Evolutionary conservation across 2,329 filamentous ascomycete genomes (phyloP).

Genomic region (Phoma sp.): DNA sequence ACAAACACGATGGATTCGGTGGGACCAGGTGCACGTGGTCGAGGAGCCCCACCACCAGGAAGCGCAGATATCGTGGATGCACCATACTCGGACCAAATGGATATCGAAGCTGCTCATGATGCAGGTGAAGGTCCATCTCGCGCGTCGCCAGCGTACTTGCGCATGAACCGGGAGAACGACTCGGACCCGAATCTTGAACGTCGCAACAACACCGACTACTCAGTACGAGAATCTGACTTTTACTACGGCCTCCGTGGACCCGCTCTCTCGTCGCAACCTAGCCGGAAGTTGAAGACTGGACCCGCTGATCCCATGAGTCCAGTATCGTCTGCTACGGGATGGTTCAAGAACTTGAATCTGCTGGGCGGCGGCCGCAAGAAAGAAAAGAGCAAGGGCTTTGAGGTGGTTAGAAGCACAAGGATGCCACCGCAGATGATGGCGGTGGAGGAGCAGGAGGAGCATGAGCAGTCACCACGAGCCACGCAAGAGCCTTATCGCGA

Average conservation of each 20-base stretch:
- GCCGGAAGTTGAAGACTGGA: slow-evolving; percentile 87
- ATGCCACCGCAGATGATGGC: slow-evolving; percentile 78
- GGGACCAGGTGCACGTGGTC: slow-evolving; percentile 55
- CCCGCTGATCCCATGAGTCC: slow-evolving; percentile 94
- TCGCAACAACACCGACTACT: slow-evolving; percentile 78
- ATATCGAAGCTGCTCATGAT: slow-evolving; percentile 41
- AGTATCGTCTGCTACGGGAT: slow-evolving; percentile 86
- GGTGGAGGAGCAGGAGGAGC: slow-evolving; percentile 66
- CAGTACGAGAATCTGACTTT: slow-evolving; percentile 93
- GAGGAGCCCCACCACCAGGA: slow-evolving; percentile 51
- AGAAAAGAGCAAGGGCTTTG: slow-evolving; percentile 95
- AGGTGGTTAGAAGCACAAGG: slow-evolving; percentile 89
- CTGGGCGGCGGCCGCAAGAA: slow-evolving; percentile 85
- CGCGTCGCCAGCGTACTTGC: slow-evolving; percentile 59
- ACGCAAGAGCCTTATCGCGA: slow-evolving; percentile 61
- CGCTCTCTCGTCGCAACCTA: slow-evolving; percentile 80
- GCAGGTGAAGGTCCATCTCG: slow-evolving; percentile 46
- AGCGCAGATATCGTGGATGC: slow-evolving; percentile 57
- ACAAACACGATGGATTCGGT: slow-evolving; percentile 63
- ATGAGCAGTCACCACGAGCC: slow-evolving; percentile 26
- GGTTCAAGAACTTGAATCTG: slow-evolving; percentile 73
- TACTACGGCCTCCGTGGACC: slow-evolving; percentile 94
- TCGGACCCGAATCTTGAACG: slow-evolving; percentile 63
- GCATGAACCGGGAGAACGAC: slow-evolving; percentile 52
- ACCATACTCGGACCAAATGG: slow-evolving; percentile 55